A percentile compares a stretch with the other conserved stretches of the same genome.
phyloP scores from a whole-genome alignment of 441 rosid species.

The Arabidopsis hybrid region DNA sequence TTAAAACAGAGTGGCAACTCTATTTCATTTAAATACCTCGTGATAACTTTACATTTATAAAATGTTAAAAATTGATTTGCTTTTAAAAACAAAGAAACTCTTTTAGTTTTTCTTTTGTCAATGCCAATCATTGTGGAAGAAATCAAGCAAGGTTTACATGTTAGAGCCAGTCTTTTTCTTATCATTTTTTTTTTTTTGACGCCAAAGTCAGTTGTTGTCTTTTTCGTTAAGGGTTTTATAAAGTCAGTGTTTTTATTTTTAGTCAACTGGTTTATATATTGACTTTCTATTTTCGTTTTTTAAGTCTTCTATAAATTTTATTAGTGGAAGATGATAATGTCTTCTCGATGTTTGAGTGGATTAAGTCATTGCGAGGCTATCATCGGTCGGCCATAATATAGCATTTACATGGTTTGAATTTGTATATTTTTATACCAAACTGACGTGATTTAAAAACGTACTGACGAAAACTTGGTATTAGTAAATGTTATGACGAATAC shows the following conservation, averaged over 20 bases:
- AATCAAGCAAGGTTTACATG: conserved; percentile 29
- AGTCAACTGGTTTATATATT: background rate
- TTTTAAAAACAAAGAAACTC: background rate
- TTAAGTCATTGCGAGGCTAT: conserved; percentile 23
- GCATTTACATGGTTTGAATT: conserved; percentile 27
- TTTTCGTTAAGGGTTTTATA: conserved; percentile 2
- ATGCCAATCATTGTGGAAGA: conserved; percentile 30
- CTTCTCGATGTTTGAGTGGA: conserved; percentile 16
- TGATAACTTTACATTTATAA: background rate
- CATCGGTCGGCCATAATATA: conserved; percentile 36
- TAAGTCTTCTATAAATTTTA: conserved; percentile 15
- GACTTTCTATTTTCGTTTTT: conserved; percentile 1
- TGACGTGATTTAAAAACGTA: background rate
- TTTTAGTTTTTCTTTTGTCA: conserved; percentile 6
- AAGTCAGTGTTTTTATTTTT: too few species aligned
- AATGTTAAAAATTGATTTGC: background rate
- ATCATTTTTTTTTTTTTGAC: background rate
- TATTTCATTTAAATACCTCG: background rate
- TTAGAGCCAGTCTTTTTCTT: background rate
- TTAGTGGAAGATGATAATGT: background rate
- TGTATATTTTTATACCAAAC: background rate
- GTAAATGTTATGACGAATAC: too few species aligned
- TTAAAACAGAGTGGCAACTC: background rate
- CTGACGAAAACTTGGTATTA: background rate
- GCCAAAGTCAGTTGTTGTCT: conserved; percentile 16